Evolutionary conservation across 192 early-diverging fungal genomes (phyloP).

Genomic region (Podila clonocystis): DNA sequence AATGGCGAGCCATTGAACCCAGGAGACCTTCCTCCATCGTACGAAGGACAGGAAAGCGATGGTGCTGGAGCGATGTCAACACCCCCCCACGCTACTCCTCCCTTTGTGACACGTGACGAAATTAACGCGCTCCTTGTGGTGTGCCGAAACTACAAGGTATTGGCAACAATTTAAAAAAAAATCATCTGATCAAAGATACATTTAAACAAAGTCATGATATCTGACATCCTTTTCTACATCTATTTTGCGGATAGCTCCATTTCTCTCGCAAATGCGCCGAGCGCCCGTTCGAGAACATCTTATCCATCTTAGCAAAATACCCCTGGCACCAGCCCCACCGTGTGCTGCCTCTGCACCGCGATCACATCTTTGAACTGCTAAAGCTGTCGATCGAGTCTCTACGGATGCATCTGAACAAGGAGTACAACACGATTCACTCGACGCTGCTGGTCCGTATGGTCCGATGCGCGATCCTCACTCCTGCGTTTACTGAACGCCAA

Average conservation of each 20-base stretch:
- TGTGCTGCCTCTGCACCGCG: slow-evolving; percentile 72
- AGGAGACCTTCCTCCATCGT: neutral
- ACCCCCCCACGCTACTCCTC: slow-evolving; percentile 5
- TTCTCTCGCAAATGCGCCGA: slow-evolving; percentile 79
- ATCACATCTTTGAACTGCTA: slow-evolving; percentile 68
- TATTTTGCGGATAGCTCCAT: slow-evolving; percentile 59
- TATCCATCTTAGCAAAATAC: slow-evolving; percentile 74
- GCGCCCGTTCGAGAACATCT: slow-evolving; percentile 82
- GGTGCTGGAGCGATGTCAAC: neutral
- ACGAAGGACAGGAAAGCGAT: neutral
- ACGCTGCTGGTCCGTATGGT: slow-evolving; percentile 64
- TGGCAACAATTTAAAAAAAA: neutral
- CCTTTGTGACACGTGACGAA: slow-evolving; percentile 73
- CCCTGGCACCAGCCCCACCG: slow-evolving; percentile 76
- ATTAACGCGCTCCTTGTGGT: slow-evolving; percentile 74
- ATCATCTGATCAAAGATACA: too few relatives aligned
- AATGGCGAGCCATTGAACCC: slow-evolving; percentile 51
- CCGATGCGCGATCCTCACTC: slow-evolving; percentile 71
- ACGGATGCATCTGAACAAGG: slow-evolving; percentile 63
- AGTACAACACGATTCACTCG: slow-evolving; percentile 66
- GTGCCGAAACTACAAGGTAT: slow-evolving; percentile 81
- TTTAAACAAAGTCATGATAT: neutral
- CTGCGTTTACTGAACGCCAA: slow-evolving; percentile 81
- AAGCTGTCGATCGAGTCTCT: slow-evolving; percentile 73
- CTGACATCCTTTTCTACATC: neutral